Base-by-base conservation (phyloP, 257 asterid genomes). In the Gardenia jasminoides region DNA sequence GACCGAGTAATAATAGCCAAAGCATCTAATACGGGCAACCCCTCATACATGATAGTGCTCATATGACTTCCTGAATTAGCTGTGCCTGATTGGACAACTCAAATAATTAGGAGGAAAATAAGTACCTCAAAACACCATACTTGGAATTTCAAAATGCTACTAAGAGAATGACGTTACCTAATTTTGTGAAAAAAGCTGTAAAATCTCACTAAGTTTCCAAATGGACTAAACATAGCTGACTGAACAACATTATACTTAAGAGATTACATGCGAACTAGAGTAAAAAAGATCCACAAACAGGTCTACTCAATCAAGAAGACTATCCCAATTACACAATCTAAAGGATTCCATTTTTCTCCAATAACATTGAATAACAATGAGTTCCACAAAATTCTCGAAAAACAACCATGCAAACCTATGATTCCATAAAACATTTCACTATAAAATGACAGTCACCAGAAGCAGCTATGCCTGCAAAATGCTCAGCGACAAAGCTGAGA, bases 11-110 rank as follows among this genome's bases (percentile, higher is more conserved):
- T 88, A 82, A 90, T 79, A 69, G 92, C 84, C 90, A 95, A 86
- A 76, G 97, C 91, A 80, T 93, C 98, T 85, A 95, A 88, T 81
- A 93, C 79, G 86, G 90, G 86, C 89, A 93, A 90, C 80, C 91
- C 89, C 83, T 95, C 98, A 48, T 83, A 82, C 77, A 90, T 79
- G 79, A 89, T 75, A 67, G 83, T 82, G 84, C 85, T 77, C 83
- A 87, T 67, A 19, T 88, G 82, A 82, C 83, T 82, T 79, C 88
- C 94, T 50, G 86, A 75, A 82, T 86, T 92, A 82, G 83, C 96
- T 86, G 87, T 78, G 80, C 77, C 83, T 72, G 83, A 86, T 80
- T 70, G 74, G 67, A 77, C 62, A 74, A 65, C 62, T 65, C 78
- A 77, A 80, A 52, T 70, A 36, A 39, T 65, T 39, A 75, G 56